Percentiles rank a stretch among this genome's conserved stretches.
These are phyloP conservation scores for Phyllosticta citribraziliensis DNA, from an alignment of 2,329 filamentous ascomycete species.

Conservation along the genomic window DNA sequence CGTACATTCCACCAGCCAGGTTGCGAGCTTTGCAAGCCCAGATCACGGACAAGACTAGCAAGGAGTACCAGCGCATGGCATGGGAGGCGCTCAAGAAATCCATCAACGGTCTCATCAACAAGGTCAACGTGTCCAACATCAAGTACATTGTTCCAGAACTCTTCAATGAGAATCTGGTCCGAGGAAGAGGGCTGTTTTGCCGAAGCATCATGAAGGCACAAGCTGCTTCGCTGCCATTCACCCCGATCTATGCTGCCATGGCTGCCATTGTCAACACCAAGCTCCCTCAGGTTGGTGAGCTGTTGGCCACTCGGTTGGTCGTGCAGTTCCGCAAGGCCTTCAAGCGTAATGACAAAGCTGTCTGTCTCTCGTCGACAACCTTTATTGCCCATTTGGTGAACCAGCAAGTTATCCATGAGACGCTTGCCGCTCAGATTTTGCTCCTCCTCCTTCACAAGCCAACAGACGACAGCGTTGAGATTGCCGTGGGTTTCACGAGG, in stretches of 20 bases:
- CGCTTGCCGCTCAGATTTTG: constrained; percentile 84
- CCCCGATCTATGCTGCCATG: constrained; percentile 92
- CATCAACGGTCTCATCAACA: constrained; percentile 98
- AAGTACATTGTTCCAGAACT: constrained; percentile 94
- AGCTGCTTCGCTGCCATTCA: constrained; percentile 89
- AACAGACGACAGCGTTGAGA: constrained; percentile 95
- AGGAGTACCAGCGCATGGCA: constrained; percentile 97
- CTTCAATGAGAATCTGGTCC: constrained; percentile 86
- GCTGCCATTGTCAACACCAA: constrained; percentile 96
- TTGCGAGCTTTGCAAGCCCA: constrained; percentile 87
- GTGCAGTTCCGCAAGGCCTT: constrained; percentile 94
- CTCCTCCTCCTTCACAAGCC: constrained; percentile 89
- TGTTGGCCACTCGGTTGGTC: constrained; percentile 74
- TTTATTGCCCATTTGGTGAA: constrained; percentile 95
- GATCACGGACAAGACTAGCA: constrained; percentile 91
- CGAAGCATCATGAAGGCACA: constrained; percentile 98
- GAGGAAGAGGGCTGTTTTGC: constrained; percentile 86
- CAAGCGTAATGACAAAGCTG: constrained; percentile 92
- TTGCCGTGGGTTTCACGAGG: constrained; percentile 84
- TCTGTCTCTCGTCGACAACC: constrained; percentile 84
- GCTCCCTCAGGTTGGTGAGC: constrained; percentile 84
- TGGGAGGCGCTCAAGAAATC: constrained; percentile 99
- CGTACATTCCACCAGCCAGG: constrained; percentile 88
- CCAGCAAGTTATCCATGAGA: constrained; percentile 90
- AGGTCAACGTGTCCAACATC: constrained; percentile 96